Base-by-base conservation (phyloP, 2,329 filamentous ascomycete genomes). In the Neofusicoccum sp. region DNA sequence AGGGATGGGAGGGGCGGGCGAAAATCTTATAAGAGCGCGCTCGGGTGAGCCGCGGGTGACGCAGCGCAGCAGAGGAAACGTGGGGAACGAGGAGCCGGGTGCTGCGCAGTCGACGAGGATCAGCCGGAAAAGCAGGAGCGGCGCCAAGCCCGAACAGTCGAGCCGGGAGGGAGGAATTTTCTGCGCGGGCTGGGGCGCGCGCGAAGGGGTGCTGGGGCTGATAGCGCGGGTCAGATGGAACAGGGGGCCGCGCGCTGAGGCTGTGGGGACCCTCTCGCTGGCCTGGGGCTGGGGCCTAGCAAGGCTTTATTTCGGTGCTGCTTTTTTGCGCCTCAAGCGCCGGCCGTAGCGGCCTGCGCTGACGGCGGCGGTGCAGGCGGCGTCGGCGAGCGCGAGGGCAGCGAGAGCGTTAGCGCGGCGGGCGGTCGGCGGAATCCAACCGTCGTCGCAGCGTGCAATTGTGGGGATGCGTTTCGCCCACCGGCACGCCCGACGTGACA, bases 1-100 rank as follows among this genome's bases (percentile, higher is more conserved):
- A 70, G 71, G 69, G 67, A 68, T 68, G 70, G 71, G 71, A 70
- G 71, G 70, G 62, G 67, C 45, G 66, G 51, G 20, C 36, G 67
- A 69, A 69, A 69, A 71, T 71, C 69, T 71, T 69, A 72, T 68
- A 69, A 69, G 67, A 57, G 58, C 62, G 58, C 49, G 28, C 51
- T 60, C 57, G 60, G 64, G 51, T 49, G 51, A 54, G 48, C 45
- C 59, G 49, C 67, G 66, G 64, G 67, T 67, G 63, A 65, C 65
- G 66, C 62, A 62, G 60, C 47, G 24, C 36, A 28, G 31, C 40
- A 36, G 36, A 43, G 47, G 58, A 62, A 65, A 66, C 64, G 65
- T 66, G 65, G 65, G 65, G 65, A 67, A 65, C 59, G 61, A 56
- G 48, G 59, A 60, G 58, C 58, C 47, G 45, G 47, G 44, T 41